Base-by-base conservation (phyloP, 192 early-diverging fungal species). In the Funneliformis geosporum region DNA sequence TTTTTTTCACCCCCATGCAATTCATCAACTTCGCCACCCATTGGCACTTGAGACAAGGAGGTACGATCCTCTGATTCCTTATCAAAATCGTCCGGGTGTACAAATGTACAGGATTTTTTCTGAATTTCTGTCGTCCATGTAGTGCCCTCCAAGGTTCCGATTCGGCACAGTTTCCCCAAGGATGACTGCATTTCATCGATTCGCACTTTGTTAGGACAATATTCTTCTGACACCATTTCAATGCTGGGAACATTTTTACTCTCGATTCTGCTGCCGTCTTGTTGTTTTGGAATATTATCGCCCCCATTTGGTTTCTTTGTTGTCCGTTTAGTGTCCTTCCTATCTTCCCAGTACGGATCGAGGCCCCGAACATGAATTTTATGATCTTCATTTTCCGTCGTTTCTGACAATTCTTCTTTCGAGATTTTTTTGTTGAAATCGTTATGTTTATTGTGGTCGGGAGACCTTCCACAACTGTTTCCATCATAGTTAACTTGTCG, bases 101-200 rank as follows among this genome's bases (percentile, higher is more conserved):
- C 71, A 73, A 73, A 55, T 50, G 1, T 40, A 73, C 71, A 73
- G 44, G 71, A 27, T 73, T 73, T 59, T 27, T 1, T 73, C 46
- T 2, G 0, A 46, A 73, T 50, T 50, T 74, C 2, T 47, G 43
- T 55, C 25, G 72, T 74, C 72, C 72, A 73, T 18, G 43, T 73
- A 73, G 72, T 73, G 46, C 46, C 0, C 25, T 8, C 72, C 72
- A 73, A 33, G 50, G 46, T 50, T 55, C 72, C 50, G 72, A 73
- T 59, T 73, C 72, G 43, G 72, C 25, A 50, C 72, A 73, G 50
- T 73, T 73, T 46, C 50, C 72, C 72, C 18, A 55, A 73, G 72
- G 25, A 73, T 73, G 71, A 1, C 38, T 73, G 71, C 71, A 73
- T 16, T 25, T 33, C 16, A 55, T 50, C 12, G 72, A 73, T 73